phyloP scores from a whole-genome alignment of 2,329 filamentous ascomycete species.

The Hymenoscyphus infarciens region DNA sequence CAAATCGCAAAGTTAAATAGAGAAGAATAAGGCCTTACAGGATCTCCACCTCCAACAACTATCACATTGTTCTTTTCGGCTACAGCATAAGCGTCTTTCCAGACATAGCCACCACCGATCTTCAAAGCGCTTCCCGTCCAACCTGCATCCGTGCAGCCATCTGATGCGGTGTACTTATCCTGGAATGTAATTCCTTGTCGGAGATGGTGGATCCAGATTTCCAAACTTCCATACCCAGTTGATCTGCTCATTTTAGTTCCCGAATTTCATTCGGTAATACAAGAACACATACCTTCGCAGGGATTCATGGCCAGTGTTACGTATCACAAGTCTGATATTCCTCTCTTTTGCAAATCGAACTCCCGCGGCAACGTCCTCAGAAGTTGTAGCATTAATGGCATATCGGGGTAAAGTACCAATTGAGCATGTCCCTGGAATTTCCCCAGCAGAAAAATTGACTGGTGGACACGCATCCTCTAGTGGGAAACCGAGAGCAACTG shows the following conservation, averaged over 20 bases:
- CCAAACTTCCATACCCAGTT: constrained; percentile 55
- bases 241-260: constrained; percentile 21
- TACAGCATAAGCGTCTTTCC: constrained; percentile 42
- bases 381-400: constrained; percentile 28
- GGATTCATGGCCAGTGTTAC: constrained; percentile 49
- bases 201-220: constrained; percentile 55
- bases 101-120: constrained; percentile 51
- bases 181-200: constrained; percentile 34
- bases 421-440: constrained; percentile 35
- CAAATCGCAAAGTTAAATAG: neutral
- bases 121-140: constrained; percentile 51
- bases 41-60: constrained; percentile 52
- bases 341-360: constrained; percentile 37
- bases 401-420: constrained; percentile 39
- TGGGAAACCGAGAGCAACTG: constrained; percentile 37
- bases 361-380: constrained; percentile 32
- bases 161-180: neutral
- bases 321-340: constrained; percentile 46
- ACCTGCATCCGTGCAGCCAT: constrained; percentile 5
- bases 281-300: constrained; percentile 45
- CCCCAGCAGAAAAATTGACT: constrained; percentile 35
- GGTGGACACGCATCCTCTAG: constrained; percentile 43
- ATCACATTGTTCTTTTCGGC: constrained; percentile 42
- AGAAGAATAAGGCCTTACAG: constrained; percentile 33
- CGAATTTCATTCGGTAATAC: no score